Evolutionary conservation across 116 monocot genomes (phyloP).

Genomic region (Iris pallida): DNA sequence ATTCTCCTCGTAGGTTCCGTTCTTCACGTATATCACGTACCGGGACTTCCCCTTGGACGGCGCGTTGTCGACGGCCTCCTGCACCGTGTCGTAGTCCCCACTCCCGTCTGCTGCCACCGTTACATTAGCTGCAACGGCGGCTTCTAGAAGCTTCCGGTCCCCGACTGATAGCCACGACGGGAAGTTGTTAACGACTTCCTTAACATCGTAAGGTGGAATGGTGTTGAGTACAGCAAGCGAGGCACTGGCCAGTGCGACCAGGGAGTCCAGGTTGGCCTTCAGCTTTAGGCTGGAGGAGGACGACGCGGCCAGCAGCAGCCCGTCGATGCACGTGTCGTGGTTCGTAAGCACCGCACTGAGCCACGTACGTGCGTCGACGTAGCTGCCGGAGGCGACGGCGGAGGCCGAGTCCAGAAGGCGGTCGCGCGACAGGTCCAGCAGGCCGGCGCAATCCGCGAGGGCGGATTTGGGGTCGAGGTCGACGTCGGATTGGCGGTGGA

Average conservation of each 20-base stretch:
- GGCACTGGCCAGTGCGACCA: constrained; percentile 18
- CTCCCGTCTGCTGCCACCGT: constrained; percentile 44
- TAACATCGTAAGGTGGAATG: background rate
- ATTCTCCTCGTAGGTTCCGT: constrained; percentile 54
- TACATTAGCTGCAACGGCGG: constrained; percentile 16
- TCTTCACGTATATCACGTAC: constrained; percentile 62
- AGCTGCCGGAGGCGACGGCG: constrained; percentile 11
- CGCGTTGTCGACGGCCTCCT: constrained; percentile 40
- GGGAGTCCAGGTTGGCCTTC: constrained; percentile 8
- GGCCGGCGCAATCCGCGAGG: constrained; percentile 44
- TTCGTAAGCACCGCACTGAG: constrained; percentile 63
- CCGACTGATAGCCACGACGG: constrained; percentile 26
- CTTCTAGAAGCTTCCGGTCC: constrained; percentile 34
- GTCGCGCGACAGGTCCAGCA: constrained; percentile 47
- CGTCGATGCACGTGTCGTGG: constrained; percentile 43
- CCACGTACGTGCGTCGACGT: constrained; percentile 45
- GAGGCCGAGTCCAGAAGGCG: constrained; percentile 15
- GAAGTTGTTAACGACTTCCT: background rate
- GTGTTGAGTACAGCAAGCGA: constrained; percentile 26
- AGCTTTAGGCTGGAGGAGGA: background rate
- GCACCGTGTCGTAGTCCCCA: constrained; percentile 46
- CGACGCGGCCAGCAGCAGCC: background rate
- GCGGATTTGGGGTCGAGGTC: constrained; percentile 10
- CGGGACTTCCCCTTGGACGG: constrained; percentile 20
- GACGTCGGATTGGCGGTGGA: background rate